Evolutionary conservation across 352 stramenopile genomes (phyloP).

Genomic region (Pilasporangium apinafurcum): DNA sequence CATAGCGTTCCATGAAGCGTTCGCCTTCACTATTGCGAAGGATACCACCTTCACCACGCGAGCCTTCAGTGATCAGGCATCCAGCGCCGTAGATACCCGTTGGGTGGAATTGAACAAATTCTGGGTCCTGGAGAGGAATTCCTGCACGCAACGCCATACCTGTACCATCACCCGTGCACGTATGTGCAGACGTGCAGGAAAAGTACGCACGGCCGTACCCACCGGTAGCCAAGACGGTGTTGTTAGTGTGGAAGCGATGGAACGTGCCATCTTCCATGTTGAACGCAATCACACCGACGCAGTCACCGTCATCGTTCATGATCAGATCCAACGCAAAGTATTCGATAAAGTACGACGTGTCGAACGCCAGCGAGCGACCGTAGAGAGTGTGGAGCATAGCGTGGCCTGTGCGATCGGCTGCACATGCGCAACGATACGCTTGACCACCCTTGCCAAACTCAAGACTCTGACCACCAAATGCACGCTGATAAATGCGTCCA

Average conservation of each 20-base stretch:
- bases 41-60: slow-evolving; percentile 94
- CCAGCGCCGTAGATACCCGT: slow-evolving; percentile 97
- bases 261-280: slow-evolving; percentile 98
- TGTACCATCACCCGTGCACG: slow-evolving; percentile 95
- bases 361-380: slow-evolving; percentile 93
- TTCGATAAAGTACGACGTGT: slow-evolving; percentile 98
- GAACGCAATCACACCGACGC: slow-evolving; percentile 92
- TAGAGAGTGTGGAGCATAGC: slow-evolving; percentile 98
- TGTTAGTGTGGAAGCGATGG: slow-evolving; percentile 92
- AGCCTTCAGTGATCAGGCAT: slow-evolving; percentile 97
- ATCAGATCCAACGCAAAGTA: slow-evolving; percentile 97
- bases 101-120: slow-evolving; percentile 98
- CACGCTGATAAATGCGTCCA: slow-evolving; percentile 96
- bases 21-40: slow-evolving; percentile 94
- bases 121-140: slow-evolving; percentile 92
- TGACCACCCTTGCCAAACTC: slow-evolving; percentile 96
- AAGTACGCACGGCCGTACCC: slow-evolving; percentile 97
- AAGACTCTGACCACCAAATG: slow-evolving; percentile 94
- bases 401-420: slow-evolving; percentile 95
- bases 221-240: slow-evolving; percentile 92
- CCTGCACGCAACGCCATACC: slow-evolving; percentile 94
- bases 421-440: slow-evolving; percentile 92
- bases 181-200: slow-evolving; percentile 94
- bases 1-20: slow-evolving; percentile 95
- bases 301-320: slow-evolving; percentile 90